phyloP scores from a whole-genome alignment of 2,329 filamentous ascomycete species.

The Magnaporthiopsis incrustans region DNA sequence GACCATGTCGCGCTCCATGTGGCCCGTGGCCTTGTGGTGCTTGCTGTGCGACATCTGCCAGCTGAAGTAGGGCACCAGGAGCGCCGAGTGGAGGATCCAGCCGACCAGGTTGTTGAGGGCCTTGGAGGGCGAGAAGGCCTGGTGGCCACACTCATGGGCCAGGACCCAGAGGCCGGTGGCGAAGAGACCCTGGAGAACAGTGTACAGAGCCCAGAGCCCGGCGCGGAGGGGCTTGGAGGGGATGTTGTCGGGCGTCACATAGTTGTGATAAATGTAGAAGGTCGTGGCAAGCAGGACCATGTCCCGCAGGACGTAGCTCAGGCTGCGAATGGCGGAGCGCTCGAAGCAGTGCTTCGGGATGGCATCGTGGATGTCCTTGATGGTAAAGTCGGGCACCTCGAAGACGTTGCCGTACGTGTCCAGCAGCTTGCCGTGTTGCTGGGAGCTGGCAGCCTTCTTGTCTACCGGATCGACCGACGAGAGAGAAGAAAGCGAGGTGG shows the following conservation, averaged over 20 bases:
- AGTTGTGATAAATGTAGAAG: conserved; percentile 85
- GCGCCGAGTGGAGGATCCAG: conserved; percentile 80
- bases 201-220: conserved; percentile 57
- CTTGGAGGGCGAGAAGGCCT: conserved; percentile 91
- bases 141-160: conserved; percentile 96
- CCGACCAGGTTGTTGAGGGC: conserved; percentile 84
- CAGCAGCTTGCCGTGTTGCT: conserved; percentile 57
- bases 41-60: conserved; percentile 99
- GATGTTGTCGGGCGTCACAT: conserved; percentile 75
- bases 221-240: conserved; percentile 61
- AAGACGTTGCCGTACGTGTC: conserved; percentile 96
- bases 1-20: conserved; percentile 98
- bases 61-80: conserved; percentile 91
- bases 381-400: conserved; percentile 87
- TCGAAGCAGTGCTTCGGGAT: conserved; percentile 97
- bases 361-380: conserved; percentile 94
- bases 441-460: conserved; percentile 17
- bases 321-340: conserved; percentile 66
- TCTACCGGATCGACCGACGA: conserved; percentile 57
- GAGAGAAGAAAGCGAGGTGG: conserved; percentile 87
- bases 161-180: conserved; percentile 93
- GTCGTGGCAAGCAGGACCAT: conserved; percentile 61
- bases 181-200: conserved; percentile 83
- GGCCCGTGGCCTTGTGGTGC: conserved; percentile 97
- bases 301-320: conserved; percentile 81